These are phyloP conservation scores for Didymosphaeria variabile DNA, from an alignment of 2,329 filamentous ascomycete genomes.

Conservation along the genomic window DNA sequence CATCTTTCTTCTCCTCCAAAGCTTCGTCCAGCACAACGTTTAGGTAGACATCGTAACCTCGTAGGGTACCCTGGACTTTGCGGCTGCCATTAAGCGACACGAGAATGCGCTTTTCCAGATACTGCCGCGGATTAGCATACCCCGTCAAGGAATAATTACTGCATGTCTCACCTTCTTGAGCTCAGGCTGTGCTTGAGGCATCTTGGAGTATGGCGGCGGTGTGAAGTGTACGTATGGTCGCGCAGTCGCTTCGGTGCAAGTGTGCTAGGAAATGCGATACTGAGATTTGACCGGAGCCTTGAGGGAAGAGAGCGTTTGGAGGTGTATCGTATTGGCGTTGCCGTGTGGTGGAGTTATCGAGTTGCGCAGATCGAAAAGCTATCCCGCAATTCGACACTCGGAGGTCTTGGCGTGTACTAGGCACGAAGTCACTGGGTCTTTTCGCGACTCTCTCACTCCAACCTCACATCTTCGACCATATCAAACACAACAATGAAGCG, in stretches of 20 bases:
- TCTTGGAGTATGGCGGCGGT: slow-evolving; percentile 59
- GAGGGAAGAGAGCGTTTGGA: neutral
- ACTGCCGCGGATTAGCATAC: slow-evolving; percentile 64
- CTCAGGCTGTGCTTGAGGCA: slow-evolving; percentile 99
- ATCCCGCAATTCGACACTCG: slow-evolving; percentile 10
- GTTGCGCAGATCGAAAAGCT: slow-evolving; percentile 9
- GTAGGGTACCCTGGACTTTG: slow-evolving; percentile 92
- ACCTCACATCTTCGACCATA: slow-evolving; percentile 1
- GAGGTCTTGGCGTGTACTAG: slow-evolving; percentile 12
- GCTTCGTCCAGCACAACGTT: slow-evolving; percentile 98
- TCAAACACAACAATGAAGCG: slow-evolving; percentile 60
- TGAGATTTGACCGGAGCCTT: neutral
- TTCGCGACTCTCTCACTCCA: neutral
- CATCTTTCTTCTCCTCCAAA: slow-evolving; percentile 90
- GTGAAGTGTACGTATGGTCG: neutral
- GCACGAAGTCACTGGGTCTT: slow-evolving; percentile 5
- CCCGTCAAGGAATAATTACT: neutral
- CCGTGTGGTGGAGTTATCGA: neutral
- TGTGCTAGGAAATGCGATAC: neutral
- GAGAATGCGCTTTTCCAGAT: slow-evolving; percentile 98
- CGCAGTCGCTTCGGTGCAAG: neutral
- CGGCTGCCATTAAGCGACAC: slow-evolving; percentile 97
- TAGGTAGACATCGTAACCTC: slow-evolving; percentile 98
- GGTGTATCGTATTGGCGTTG: neutral
- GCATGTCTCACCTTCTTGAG: slow-evolving; percentile 82